These are phyloP conservation scores for Pichia cabralensis DNA, from an alignment of 805 yeast species.

Conservation along the genomic window DNA sequence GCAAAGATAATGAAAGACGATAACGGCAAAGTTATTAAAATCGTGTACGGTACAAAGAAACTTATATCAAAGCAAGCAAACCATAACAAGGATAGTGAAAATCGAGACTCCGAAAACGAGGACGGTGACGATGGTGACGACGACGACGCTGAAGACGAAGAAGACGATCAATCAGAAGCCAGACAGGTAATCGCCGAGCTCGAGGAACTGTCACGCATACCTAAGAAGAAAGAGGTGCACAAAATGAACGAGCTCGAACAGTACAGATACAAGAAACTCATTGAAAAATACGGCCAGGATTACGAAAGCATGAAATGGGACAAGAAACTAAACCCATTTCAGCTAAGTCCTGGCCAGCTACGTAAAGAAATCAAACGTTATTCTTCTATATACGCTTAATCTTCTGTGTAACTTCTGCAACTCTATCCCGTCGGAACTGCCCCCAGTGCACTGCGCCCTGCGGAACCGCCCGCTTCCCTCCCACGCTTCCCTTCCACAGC, in stretches of 20 bases:
- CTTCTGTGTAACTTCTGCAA: too few species aligned
- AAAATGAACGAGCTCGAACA: conserved; percentile 60
- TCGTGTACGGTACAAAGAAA: conserved; percentile 61
- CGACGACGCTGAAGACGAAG: conserved; percentile 16
- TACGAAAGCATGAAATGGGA: conserved; percentile 91
- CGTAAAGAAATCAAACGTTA: conserved; percentile 53
- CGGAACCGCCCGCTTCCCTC: background rate
- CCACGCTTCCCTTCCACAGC: background rate
- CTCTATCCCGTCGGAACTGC: too few species aligned
- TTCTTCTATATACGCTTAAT: too few species aligned
- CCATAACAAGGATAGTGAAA: too few species aligned
- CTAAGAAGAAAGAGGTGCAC: conserved; percentile 35
- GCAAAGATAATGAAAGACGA: conserved; percentile 68
- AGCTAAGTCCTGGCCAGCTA: conserved; percentile 78
- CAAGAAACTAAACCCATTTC: conserved; percentile 68
- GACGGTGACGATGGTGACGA: conserved; percentile 23
- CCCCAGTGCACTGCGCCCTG: too few species aligned
- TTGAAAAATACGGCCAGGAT: conserved; percentile 78
- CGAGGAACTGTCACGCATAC: conserved; percentile 45
- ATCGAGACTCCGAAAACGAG: background rate
- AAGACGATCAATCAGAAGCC: conserved; percentile 23
- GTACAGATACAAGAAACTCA: conserved; percentile 56
- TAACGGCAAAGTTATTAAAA: conserved; percentile 53
- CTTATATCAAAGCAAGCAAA: background rate
- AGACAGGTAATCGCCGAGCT: conserved; percentile 61